These are phyloP conservation scores for Pseudopithomyces chartarum DNA, from an alignment of 2,329 filamentous ascomycete genomes.

Conservation along the genomic window DNA sequence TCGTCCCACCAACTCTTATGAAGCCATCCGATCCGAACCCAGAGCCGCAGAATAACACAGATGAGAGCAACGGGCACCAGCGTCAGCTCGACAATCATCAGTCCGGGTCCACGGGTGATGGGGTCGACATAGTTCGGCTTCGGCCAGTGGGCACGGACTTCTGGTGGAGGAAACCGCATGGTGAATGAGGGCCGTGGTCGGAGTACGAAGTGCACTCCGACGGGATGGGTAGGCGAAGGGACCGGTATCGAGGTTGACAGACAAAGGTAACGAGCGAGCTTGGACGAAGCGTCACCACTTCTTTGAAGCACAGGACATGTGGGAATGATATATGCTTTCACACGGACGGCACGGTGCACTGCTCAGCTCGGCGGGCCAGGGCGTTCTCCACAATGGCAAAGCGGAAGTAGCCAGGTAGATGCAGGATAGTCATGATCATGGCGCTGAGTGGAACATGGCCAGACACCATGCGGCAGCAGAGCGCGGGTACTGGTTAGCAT, in stretches of 20 bases:
- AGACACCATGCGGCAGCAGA: slow-evolving; percentile 25
- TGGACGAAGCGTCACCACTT: slow-evolving; percentile 32
- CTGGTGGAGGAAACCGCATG: slow-evolving; percentile 41
- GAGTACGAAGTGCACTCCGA: slow-evolving; percentile 28
- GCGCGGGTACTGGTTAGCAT: slow-evolving; percentile 35
- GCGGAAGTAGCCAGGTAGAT: slow-evolving; percentile 22
- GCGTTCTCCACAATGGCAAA: slow-evolving; percentile 30
- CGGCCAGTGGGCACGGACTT: slow-evolving; percentile 47
- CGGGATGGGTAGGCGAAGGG: slow-evolving; percentile 18
- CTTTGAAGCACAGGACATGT: slow-evolving; percentile 32
- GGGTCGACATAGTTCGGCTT: slow-evolving; percentile 52
- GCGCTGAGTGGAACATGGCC: slow-evolving; percentile 32
- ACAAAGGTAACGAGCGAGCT: background rate
- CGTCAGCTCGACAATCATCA: slow-evolving; percentile 49
- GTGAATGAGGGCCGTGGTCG: slow-evolving; percentile 14
- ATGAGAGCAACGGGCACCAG: slow-evolving; percentile 43
- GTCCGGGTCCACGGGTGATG: slow-evolving; percentile 45
- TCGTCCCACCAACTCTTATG: slow-evolving; percentile 47
- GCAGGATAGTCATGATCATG: slow-evolving; percentile 21
- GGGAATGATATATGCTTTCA: slow-evolving; percentile 30
- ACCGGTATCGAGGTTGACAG: background rate
- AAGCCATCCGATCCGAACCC: slow-evolving; percentile 43
- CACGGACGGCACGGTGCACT: slow-evolving; percentile 14
- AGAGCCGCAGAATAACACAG: slow-evolving; percentile 41
- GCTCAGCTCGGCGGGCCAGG: slow-evolving; percentile 30